Evolutionary conservation across 495 filamentous ascomycete genomes (phyloP).

Genomic region (Aspergillus incahuasiensis): DNA sequence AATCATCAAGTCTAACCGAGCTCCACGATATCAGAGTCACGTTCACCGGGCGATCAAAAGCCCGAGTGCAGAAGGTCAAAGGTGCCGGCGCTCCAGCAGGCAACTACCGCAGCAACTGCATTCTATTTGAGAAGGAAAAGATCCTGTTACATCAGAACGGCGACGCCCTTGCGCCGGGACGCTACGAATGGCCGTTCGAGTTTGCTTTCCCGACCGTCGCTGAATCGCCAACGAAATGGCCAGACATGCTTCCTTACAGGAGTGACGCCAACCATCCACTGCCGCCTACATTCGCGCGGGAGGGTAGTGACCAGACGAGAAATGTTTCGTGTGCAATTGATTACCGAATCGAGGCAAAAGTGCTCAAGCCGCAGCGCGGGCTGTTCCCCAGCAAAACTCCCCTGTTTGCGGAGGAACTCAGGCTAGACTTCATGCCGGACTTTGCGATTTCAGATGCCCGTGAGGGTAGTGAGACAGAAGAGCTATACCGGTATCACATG

Average conservation of each 20-base stretch:
- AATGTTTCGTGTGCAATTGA: conserved; percentile 12
- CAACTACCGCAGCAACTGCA: conserved; percentile 14
- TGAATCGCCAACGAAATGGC: not conserved
- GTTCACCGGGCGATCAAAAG: conserved; percentile 12
- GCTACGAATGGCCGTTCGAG: conserved; percentile 16
- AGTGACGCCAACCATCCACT: not conserved
- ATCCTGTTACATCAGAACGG: conserved; percentile 6
- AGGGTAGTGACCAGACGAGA: not conserved
- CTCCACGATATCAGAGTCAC: conserved; percentile 9
- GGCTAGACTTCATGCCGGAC: conserved; percentile 6
- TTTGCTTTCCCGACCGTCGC: conserved; percentile 3
- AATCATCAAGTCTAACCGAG: conserved; percentile 1
- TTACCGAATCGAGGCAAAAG: conserved; percentile 9
- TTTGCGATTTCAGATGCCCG: not conserved
- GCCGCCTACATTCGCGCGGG: conserved; percentile 4
- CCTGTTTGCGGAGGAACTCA: not conserved
- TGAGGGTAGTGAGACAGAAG: not conserved
- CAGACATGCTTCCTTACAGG: not conserved
- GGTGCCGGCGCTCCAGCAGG: conserved; percentile 6
- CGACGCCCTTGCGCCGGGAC: not conserved
- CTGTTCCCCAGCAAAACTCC: conserved; percentile 1
- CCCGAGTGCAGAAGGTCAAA: conserved; percentile 13
- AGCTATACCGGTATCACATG: not conserved
- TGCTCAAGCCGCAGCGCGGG: conserved; percentile 2
- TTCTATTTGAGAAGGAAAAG: conserved; percentile 11